A percentile compares a stretch with the other conserved stretches of the same genome.
Evolutionary conservation across 768 basidiomycete genomes (phyloP).

Genomic region (Cubamyces sp.): DNA sequence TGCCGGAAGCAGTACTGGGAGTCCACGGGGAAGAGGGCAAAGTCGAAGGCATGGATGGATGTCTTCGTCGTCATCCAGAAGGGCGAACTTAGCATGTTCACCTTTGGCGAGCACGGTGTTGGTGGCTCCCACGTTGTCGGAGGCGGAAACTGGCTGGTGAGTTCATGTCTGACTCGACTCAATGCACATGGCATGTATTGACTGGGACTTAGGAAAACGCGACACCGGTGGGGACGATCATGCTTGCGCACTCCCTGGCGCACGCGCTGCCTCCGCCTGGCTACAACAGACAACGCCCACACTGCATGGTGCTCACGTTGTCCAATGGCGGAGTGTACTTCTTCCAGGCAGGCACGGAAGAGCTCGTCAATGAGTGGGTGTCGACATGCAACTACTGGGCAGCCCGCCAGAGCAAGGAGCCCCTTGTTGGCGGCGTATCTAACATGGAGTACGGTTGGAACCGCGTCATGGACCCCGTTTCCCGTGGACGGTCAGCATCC

Average conservation of each 20-base stretch:
- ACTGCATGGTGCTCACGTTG: constrained; percentile 93
- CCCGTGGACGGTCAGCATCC: constrained; percentile 57
- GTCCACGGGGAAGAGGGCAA: constrained; percentile 77
- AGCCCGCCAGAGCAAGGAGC: constrained; percentile 92
- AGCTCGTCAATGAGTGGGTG: constrained; percentile 99
- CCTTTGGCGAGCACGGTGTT: constrained; percentile 79
- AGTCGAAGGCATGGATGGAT: constrained; percentile 90
- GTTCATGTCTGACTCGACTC: constrained; percentile 38
- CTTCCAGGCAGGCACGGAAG: constrained; percentile 98
- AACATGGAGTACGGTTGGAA: constrained; percentile 99
- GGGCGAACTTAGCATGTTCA: constrained; percentile 95
- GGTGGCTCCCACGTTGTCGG: constrained; percentile 74
- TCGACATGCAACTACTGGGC: constrained; percentile 99
- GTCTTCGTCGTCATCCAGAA: constrained; percentile 96
- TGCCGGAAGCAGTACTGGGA: constrained; percentile 97
- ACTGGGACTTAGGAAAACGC: constrained; percentile 74
- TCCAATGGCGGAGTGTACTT: constrained; percentile 92
- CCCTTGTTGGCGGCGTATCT: constrained; percentile 92
- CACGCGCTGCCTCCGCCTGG: constrained; percentile 90
- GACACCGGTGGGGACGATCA: constrained; percentile 76
- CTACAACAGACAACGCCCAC: constrained; percentile 86
- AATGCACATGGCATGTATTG: constrained; percentile 11
- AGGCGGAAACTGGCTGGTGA: constrained; percentile 97
- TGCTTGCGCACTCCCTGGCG: constrained; percentile 86
- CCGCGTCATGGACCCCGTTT: constrained; percentile 59